These are phyloP conservation scores for Fusarium piperis DNA, from an alignment of 2,329 filamentous ascomycete genomes.

Conservation along the genomic window DNA sequence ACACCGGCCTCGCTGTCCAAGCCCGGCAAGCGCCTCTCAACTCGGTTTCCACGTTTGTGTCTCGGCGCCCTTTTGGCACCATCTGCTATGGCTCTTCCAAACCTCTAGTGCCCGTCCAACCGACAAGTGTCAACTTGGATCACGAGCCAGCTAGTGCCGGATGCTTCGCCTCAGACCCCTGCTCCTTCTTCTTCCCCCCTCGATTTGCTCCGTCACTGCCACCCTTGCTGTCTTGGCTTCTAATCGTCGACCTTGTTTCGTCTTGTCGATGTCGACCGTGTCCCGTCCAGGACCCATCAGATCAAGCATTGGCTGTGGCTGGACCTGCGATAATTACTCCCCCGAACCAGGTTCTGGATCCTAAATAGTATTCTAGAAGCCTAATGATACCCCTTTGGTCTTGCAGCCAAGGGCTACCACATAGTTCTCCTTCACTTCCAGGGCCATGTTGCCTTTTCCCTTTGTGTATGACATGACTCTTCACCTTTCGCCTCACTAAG, in stretches of 20 bases:
- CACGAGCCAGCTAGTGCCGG: conserved; percentile 37
- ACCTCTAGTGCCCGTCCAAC: conserved; percentile 16
- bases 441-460: conserved; percentile 27
- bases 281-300: conserved; percentile 22
- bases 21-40: conserved; percentile 13
- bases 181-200: background rate
- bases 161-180: conserved; percentile 35
- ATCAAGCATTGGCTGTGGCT: conserved; percentile 27
- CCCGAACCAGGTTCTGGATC: conserved; percentile 22
- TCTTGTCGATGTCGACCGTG: conserved; percentile 13
- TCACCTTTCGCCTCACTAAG: conserved; percentile 40
- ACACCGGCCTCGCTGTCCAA: conserved; percentile 35
- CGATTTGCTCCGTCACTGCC: conserved; percentile 2
- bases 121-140: conserved; percentile 34
- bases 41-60: conserved; percentile 25
- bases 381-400: conserved; percentile 34
- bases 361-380: conserved; percentile 39
- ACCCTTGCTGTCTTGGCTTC: conserved; percentile 17
- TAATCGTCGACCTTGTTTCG: conserved; percentile 9
- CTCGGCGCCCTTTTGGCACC: conserved; percentile 5
- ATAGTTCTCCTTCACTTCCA: conserved; percentile 32
- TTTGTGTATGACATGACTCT: conserved; percentile 34
- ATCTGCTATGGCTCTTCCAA: conserved; percentile 12
- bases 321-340: conserved; percentile 22
- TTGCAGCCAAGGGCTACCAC: conserved; percentile 13